A percentile compares a stretch with the other conserved stretches of the same genome.
These are phyloP conservation scores for Aaosphaeria pasadenensis DNA, from an alignment of 2,329 filamentous ascomycete species.

Conservation along the genomic window DNA sequence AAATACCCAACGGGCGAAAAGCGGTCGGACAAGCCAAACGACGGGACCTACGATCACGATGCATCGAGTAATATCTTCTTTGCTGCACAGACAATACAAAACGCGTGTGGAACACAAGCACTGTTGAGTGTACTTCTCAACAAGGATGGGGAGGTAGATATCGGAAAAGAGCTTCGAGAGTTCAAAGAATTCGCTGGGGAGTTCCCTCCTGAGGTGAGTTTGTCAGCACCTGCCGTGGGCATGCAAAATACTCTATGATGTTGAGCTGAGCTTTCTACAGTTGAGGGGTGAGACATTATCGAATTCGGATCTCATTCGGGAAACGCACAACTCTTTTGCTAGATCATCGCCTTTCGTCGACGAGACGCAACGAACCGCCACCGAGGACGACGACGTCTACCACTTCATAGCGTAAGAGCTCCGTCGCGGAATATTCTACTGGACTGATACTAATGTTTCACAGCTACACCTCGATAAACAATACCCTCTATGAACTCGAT, in stretches of 20 bases:
- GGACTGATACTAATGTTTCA: slow-evolving; percentile 4
- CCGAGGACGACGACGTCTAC: slow-evolving; percentile 84
- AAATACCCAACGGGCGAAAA: slow-evolving; percentile 79
- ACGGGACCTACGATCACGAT: slow-evolving; percentile 76
- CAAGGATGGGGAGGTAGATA: slow-evolving; percentile 67
- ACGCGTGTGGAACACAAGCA: slow-evolving; percentile 95
- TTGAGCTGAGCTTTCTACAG: slow-evolving; percentile 35
- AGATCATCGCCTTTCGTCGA: slow-evolving; percentile 86
- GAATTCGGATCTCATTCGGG: slow-evolving; percentile 58
- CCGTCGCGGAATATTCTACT: not conserved
- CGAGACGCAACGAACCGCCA: slow-evolving; percentile 72
- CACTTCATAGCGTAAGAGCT: slow-evolving; percentile 76
- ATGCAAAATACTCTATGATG: not conserved
- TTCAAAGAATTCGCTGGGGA: slow-evolving; percentile 88
- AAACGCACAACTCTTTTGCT: slow-evolving; percentile 87
- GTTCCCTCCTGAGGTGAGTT: slow-evolving; percentile 61
- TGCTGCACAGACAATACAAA: slow-evolving; percentile 95
- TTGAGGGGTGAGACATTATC: slow-evolving; percentile 68
- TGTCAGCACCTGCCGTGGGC: not conserved
- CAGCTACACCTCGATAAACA: slow-evolving; percentile 73
- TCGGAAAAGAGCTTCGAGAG: slow-evolving; percentile 67
- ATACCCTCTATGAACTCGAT: slow-evolving; percentile 87
- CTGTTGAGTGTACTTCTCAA: slow-evolving; percentile 90
- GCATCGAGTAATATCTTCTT: slow-evolving; percentile 84
- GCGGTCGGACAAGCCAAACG: slow-evolving; percentile 65